Evolutionary conservation across 352 stramenopile genomes (phyloP), one percentile per base, ranked within the genome.

Genomic region (Phytophthora hibernalis): DNA sequence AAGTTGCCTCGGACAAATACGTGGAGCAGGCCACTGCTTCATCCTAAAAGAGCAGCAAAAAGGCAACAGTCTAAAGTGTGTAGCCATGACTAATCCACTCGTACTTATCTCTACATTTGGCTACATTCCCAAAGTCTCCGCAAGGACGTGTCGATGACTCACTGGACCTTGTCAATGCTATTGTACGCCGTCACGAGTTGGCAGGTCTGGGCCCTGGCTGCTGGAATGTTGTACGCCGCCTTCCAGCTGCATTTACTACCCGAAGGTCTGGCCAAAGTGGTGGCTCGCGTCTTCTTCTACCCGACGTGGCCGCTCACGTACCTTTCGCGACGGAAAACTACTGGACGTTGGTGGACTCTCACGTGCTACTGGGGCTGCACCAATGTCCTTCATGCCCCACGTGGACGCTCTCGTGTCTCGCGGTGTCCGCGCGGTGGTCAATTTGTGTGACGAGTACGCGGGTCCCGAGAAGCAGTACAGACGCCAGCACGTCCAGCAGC

Each of bases 401-500:
- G 89, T 96, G 24, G 68, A 97, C 31, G 76, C 72, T 49, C 72
- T 98, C 3, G 65, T 92, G 48, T 79, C 90, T 30, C 77, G 84
- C 55, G 78, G 91, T 12, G 85, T 99, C 12, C 85, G 90, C 21
- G 95, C 90, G 18, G 93, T 99, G 12, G 81, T 99, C 33, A 99
- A 99, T 59, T 82, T 99, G 60, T 99, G 96, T 68, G 95, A 98
- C 63, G 97, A 99, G 76, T 99, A 98, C 68, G 44, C 59, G 2
- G 97, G 97, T 0, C 97, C 97, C 3, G 56, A 90, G 18, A 65
- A 71, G 20, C 80, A 94, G 51, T 99, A 99, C 80, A 73, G 82
- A 53, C 82, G 89, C 56, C 68, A 93, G 9, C 85, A 93, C 49
- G 97, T 98, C n/a, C 69, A 87, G 42, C 86, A 98, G 48, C 79